Conservation (phyloP, 495 filamentous ascomycete species). For the Lasiosphaeria hispida region DNA sequence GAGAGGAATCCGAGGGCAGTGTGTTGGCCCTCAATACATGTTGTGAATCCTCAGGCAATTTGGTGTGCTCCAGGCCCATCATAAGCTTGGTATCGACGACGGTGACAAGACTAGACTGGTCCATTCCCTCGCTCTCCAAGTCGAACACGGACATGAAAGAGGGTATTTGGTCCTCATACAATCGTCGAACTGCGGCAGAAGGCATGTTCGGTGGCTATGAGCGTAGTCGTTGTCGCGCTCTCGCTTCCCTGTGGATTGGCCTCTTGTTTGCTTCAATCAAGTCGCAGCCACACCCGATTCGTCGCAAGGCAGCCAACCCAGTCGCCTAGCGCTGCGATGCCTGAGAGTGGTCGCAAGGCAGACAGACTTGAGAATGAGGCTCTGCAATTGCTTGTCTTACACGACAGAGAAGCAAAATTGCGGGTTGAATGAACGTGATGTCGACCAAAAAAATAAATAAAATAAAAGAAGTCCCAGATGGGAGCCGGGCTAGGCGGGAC, state of each 20-base stretch:
- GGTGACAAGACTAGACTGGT: slow-evolving; percentile 43
- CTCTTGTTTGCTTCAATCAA: slow-evolving; percentile 19
- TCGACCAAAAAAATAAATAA: background rate
- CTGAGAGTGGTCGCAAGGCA: slow-evolving; percentile 19
- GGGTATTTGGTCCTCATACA: slow-evolving; percentile 66
- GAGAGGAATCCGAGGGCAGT: slow-evolving; percentile 40
- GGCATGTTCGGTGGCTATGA: slow-evolving; percentile 45
- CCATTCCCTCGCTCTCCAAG: slow-evolving; percentile 44
- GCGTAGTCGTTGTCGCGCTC: background rate
- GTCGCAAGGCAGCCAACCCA: slow-evolving; percentile 22
- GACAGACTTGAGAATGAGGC: slow-evolving; percentile 1
- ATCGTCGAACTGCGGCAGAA: slow-evolving; percentile 49
- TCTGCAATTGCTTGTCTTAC: background rate
- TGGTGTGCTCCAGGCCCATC: slow-evolving; percentile 40
- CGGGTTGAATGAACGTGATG: slow-evolving; percentile 7
- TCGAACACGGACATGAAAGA: slow-evolving; percentile 73
- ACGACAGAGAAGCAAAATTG: background rate
- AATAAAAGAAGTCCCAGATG: background rate
- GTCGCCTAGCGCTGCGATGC: slow-evolving; percentile 16
- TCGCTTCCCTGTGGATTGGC: slow-evolving; percentile 13
- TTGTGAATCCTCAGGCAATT: slow-evolving; percentile 25
- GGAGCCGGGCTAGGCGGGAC: slow-evolving; percentile 19
- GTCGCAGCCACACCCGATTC: slow-evolving; percentile 23
- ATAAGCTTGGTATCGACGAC: slow-evolving; percentile 43
- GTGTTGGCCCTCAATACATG: slow-evolving; percentile 34